These are phyloP conservation scores for Pisolithus sp. DNA, from an alignment of 768 basidiomycete species.

Conservation along the genomic window DNA sequence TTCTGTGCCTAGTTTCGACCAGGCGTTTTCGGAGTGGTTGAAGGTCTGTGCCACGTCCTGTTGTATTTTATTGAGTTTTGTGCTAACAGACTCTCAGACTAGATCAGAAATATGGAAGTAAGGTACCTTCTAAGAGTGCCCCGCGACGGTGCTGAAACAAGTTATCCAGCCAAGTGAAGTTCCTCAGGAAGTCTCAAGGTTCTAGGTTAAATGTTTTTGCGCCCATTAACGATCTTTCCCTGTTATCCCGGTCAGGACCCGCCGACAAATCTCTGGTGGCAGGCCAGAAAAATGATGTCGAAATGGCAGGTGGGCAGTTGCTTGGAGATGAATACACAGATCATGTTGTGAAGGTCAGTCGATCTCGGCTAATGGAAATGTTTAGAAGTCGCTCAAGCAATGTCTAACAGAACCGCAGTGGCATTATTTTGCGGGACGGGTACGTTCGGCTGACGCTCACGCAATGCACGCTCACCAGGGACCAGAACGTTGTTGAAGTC, in stretches of 20 bases:
- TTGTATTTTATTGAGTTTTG: background rate
- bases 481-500: conserved; percentile 81
- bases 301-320: conserved; percentile 74
- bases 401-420: conserved; percentile 71
- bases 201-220: conserved; percentile 85
- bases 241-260: conserved; percentile 65
- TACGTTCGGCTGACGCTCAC: conserved; percentile 29
- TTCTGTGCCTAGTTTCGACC: conserved; percentile 53
- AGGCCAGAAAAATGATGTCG: conserved; percentile 69
- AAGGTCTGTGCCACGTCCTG: conserved; percentile 40
- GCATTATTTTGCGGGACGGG: conserved; percentile 90
- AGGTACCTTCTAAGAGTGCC: conserved; percentile 21
- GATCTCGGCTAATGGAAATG: background rate
- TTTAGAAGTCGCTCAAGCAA: background rate
- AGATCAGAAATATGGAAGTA: conserved; percentile 93
- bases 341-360: conserved; percentile 77
- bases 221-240: conserved; percentile 83
- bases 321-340: conserved; percentile 94
- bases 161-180: conserved; percentile 67
- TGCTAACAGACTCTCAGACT: conserved; percentile 32
- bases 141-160: background rate
- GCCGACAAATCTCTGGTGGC: conserved; percentile 50
- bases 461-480: conserved; percentile 2
- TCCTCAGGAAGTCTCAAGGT: conserved; percentile 74
- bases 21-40: conserved; percentile 83